Conservation (phyloP, 2,329 filamentous ascomycete species). For the Nothopassalora personata region DNA sequence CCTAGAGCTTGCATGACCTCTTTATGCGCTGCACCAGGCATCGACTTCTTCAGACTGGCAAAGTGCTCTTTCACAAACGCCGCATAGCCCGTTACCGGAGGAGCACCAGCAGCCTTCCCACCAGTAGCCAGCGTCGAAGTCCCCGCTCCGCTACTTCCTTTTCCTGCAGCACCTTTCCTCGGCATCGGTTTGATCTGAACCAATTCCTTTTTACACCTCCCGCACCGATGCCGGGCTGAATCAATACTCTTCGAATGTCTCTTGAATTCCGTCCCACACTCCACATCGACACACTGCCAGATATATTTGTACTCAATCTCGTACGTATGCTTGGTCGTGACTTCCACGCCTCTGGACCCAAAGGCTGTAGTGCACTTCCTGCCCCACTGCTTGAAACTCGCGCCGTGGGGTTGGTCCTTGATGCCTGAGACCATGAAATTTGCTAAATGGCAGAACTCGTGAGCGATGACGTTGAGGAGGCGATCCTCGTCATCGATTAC, state of each 20-base stretch:
- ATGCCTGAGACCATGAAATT: slow-evolving; percentile 82
- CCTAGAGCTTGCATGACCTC: slow-evolving; percentile 65
- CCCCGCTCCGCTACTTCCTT: slow-evolving; percentile 18
- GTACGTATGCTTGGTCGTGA: slow-evolving; percentile 88
- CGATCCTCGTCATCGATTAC: slow-evolving; percentile 73
- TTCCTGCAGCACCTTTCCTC: slow-evolving; percentile 33
- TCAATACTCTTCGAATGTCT: slow-evolving; percentile 85
- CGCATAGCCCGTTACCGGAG: slow-evolving; percentile 48
- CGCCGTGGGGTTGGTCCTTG: slow-evolving; percentile 72
- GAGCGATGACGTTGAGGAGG: slow-evolving; percentile 84
- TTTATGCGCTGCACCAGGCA: slow-evolving; percentile 54
- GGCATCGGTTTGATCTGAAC: slow-evolving; percentile 76
- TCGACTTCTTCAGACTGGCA: slow-evolving; percentile 52
- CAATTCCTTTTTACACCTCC: slow-evolving; percentile 63
- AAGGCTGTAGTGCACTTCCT: slow-evolving; percentile 53
- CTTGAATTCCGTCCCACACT: slow-evolving; percentile 68
- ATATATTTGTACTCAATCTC: slow-evolving; percentile 88
- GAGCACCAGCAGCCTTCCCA: neutral
- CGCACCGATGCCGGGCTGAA: slow-evolving; percentile 64
- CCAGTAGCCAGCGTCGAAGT: neutral
- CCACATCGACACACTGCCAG: slow-evolving; percentile 61
- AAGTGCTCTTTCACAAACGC: slow-evolving; percentile 64
- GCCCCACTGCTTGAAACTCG: slow-evolving; percentile 77
- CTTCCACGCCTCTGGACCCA: slow-evolving; percentile 58
- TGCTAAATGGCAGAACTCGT: slow-evolving; percentile 92